Base-by-base conservation (phyloP, 2,329 filamentous ascomycete genomes). In the Alternaria viburni region DNA sequence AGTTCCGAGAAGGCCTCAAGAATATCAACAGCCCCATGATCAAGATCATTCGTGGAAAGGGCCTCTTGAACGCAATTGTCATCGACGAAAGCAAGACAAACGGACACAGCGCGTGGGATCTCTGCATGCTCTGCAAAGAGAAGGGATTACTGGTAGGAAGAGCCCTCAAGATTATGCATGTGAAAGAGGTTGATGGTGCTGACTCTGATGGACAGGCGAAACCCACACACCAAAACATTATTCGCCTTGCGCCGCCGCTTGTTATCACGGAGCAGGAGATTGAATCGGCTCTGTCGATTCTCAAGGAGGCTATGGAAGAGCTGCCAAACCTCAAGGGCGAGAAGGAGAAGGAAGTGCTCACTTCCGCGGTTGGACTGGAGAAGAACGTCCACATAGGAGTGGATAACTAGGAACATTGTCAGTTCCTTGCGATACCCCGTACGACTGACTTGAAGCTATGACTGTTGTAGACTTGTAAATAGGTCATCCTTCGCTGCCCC, bases 181-280 rank as follows among this genome's bases (percentile, higher is more conserved):
- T 73, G n/a, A 70, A 68, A 62, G 62, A 74, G 25, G 44, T 64
- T 64, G 66, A 67, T 28, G 55, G 63, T 66, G 67, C 70, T 81
- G 65, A 80, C 67, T 56, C 59, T 51, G 46, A 51, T 45, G 50
- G 63, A 76, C 79, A 97, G 93, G 96, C 96, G 74, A 99, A 99
- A 87, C 96, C 96, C 28, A 99, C 96, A 7, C 96, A 99, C 81
- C 91, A 97, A 77, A 97, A 98, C 82, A 98, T 99, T 80, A 99
- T 99, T 79, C 92, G 96, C 61, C 91, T 99, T 66, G 96, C 96
- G n/a, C 96, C 96, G 50, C 96, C 96, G 19, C 85, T 99, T 58
- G 93, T 99, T 69, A 98, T 99, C 75, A 93, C 90, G 25, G 93
- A 98, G 76, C 87, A 90, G 64, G 89, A 99, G 82, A 90, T 99